These are phyloP conservation scores for Macaranga tanarius DNA, from an alignment of 441 rosid species.

Conservation along the genomic window DNA sequence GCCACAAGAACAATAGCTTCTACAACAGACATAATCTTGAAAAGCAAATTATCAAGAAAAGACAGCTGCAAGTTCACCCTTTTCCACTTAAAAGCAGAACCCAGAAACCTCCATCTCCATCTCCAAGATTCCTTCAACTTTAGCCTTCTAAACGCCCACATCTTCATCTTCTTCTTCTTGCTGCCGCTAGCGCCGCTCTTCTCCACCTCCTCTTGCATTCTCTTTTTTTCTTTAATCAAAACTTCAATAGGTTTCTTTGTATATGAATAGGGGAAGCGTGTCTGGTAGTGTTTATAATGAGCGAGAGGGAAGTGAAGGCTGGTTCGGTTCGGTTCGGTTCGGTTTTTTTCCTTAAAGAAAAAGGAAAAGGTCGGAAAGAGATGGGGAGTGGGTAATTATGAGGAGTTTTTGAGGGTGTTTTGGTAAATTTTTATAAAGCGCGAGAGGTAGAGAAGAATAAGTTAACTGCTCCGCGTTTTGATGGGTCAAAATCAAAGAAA, in stretches of 20 bases:
- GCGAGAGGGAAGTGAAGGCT: background rate
- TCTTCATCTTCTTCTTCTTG: conserved; percentile 27
- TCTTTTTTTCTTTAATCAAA: background rate
- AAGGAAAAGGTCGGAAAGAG: background rate
- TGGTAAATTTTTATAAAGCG: background rate
- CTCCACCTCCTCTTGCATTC: conserved; percentile 17
- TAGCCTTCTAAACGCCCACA: conserved; percentile 36
- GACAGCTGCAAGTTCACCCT: conserved; percentile 41
- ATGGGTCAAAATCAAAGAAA: conserved; percentile 20
- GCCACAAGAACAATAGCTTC: conserved; percentile 58
- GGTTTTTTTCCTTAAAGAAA: background rate
- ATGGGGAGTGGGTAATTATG: background rate
- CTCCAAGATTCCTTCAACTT: conserved; percentile 37
- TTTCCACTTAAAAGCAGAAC: conserved; percentile 55
- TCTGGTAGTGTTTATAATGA: background rate
- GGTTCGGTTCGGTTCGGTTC: no score
- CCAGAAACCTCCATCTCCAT: conserved; percentile 41
- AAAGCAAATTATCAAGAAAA: conserved; percentile 48
- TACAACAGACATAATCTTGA: conserved; percentile 50
- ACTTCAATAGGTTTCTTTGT: no score
- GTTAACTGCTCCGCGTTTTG: conserved; percentile 30
- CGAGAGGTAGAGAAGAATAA: background rate
- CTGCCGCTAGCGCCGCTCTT: background rate
- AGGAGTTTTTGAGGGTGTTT: conserved; percentile 13
- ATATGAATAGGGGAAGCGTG: background rate